Conservation (phyloP, 768 basidiomycete species). For the Paxillus ammoniavirescens region DNA sequence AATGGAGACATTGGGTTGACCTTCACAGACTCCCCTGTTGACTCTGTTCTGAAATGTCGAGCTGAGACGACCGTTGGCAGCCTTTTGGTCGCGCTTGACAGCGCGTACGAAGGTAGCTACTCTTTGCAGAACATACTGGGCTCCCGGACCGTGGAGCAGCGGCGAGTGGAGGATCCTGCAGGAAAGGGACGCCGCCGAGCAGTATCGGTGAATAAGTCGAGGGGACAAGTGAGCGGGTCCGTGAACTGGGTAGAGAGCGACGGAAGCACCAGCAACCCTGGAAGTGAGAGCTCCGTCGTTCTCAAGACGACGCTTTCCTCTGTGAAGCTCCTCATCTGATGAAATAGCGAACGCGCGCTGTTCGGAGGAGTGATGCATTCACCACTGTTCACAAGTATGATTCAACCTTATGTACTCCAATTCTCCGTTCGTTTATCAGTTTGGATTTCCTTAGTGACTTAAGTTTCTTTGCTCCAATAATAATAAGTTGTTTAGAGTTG, state of each 20-base stretch:
- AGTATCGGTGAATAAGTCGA: slow-evolving; percentile 10
- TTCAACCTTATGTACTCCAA: not conserved
- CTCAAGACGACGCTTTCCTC: slow-evolving; percentile 14
- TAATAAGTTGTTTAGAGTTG: no score
- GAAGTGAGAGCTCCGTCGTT: slow-evolving; percentile 14
- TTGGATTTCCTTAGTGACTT: not conserved
- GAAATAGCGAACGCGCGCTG: not conserved
- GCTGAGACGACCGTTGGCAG: slow-evolving; percentile 30
- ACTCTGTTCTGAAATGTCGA: slow-evolving; percentile 32
- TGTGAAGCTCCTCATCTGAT: slow-evolving; percentile 21
- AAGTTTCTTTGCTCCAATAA: no score
- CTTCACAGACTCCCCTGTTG: slow-evolving; percentile 33
- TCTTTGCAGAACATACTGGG: slow-evolving; percentile 27
- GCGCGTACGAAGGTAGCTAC: slow-evolving; percentile 44
- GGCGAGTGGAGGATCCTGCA: slow-evolving; percentile 32
- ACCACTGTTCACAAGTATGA: not conserved
- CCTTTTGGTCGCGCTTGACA: slow-evolving; percentile 28
- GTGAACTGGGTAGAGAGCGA: slow-evolving; percentile 23
- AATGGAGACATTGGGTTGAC: slow-evolving; percentile 30
- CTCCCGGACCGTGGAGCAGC: slow-evolving; percentile 16
- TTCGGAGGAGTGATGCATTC: not conserved
- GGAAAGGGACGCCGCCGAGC: slow-evolving; percentile 33
- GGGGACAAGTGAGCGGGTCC: slow-evolving; percentile 15
- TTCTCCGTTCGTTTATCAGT: not conserved
- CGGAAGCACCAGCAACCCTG: slow-evolving; percentile 10